These are phyloP conservation scores for Brassica balearica DNA, from an alignment of 441 rosid species.

Conservation along the genomic window DNA sequence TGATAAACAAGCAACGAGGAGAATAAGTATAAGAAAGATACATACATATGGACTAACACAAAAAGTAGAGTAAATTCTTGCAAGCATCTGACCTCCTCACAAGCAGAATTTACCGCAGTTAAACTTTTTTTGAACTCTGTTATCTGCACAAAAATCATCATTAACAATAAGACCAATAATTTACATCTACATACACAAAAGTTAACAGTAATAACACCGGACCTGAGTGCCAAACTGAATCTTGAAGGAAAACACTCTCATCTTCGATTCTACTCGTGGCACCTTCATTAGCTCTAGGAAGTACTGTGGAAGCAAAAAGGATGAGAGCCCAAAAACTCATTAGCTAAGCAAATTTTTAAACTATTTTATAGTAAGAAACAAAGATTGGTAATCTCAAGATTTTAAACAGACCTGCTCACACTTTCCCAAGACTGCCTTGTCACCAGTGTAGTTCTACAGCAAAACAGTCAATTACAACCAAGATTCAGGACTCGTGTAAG, in stretches of 20 bases:
- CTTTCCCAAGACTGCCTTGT: conserved; percentile 82
- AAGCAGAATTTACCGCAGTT: conserved; percentile 80
- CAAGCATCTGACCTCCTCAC: conserved; percentile 72
- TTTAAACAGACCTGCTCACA: conserved; percentile 86
- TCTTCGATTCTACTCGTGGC: conserved; percentile 96
- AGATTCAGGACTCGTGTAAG: conserved; percentile 29
- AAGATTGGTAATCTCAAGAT: conserved; percentile 20
- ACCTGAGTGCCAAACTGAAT: conserved; percentile 96
- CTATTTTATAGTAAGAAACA: too few relatives aligned
- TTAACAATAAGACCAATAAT: conserved; percentile 21
- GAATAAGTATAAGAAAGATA: conserved; percentile 26
- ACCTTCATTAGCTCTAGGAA: conserved; percentile 98
- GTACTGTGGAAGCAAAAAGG: conserved; percentile 56
- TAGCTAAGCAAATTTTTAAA: background rate
- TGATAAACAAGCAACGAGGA: conserved; percentile 44
- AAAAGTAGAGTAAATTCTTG: conserved; percentile 1
- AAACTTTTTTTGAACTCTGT: conserved; percentile 81
- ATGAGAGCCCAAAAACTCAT: conserved; percentile 11
- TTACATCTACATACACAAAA: conserved; percentile 6
- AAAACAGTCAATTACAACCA: conserved; percentile 41
- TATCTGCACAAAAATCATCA: conserved; percentile 52
- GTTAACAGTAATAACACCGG: conserved; percentile 47
- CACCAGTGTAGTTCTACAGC: conserved; percentile 77
- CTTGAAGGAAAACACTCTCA: conserved; percentile 96
- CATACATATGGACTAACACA: conserved; percentile 15